Base-by-base conservation (phyloP, 192 early-diverging fungal species). In the Nowakowskiella sp. region DNA sequence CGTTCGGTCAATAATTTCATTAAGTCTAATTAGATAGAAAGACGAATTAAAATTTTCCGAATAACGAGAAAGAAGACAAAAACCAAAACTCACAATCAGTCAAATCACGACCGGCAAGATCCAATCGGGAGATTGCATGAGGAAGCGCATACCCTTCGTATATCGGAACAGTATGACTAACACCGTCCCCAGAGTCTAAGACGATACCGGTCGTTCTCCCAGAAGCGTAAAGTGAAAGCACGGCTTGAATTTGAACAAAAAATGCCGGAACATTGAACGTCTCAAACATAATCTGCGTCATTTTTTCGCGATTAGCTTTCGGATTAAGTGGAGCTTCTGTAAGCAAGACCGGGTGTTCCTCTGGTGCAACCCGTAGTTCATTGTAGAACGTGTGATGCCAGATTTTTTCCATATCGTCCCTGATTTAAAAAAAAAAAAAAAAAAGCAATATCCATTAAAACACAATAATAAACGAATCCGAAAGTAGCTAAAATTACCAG, bases 241-340 rank as follows among this genome's bases (percentile, higher is more conserved):
- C 95, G 46, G 93, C 91, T 70, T 94, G 92, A 71, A 94, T 97
- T 65, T 85, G 80, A 50, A 99, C 91, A 71, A 95, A 99, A 83
- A 96, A 93, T 49, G 89, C 95, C 54, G 90, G 91, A 42, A 83
- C 80, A 69, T 92, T 91, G 85, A 95, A 97, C 61, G 90, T 90
- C 80, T 96, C 95, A 62, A 96, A 99, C 92, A 95, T 95, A 68
- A 99, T 93, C 76, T 99, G 90, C 57, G 88, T 89, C 92, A 95
- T 97, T 85, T 93, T 94, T 70, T 95, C 93, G 66, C 95, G 90
- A 83, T 99, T 97, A 62, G 81, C 83, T 82, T 93, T 94, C 67
- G 92, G 91, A 84, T 99, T 97, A 58, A 94, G 81, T 24, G 92
- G 91, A 49, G 93, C 89, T 73, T 99, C 93, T 47, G 92, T 97